Percentiles rank a stretch among this genome's conserved stretches.
These are phyloP conservation scores for Barnettozyma sucrosica DNA, from an alignment of 805 yeast species.

Conservation along the genomic window DNA sequence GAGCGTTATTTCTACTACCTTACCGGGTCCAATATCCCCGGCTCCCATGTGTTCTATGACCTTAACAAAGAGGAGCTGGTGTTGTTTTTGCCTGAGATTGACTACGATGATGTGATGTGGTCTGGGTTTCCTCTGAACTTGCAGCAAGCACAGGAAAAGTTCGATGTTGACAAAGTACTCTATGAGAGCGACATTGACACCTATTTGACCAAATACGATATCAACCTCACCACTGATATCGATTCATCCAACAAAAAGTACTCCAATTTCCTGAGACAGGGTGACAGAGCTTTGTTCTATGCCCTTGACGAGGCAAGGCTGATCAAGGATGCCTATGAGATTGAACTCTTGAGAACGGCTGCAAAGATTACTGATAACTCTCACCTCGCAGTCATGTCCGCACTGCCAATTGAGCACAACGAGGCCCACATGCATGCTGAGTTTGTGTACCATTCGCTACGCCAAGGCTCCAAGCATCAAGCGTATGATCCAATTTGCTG, in stretches of 20 bases:
- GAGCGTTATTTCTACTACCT: constrained; percentile 86
- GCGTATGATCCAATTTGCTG: constrained; percentile 96
- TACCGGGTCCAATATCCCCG: constrained; percentile 78
- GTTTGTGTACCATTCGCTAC: constrained; percentile 83
- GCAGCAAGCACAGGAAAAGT: constrained; percentile 58
- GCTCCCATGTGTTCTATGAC: constrained; percentile 61
- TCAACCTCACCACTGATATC: no score
- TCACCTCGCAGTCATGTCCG: constrained; percentile 89
- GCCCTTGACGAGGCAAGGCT: constrained; percentile 86
- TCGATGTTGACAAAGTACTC: constrained; percentile 77
- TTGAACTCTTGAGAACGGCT: constrained; percentile 72
- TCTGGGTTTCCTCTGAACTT: constrained; percentile 75
- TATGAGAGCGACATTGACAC: constrained; percentile 47
- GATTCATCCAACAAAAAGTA: constrained; percentile 36
- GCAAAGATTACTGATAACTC: constrained; percentile 80
- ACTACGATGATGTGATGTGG: constrained; percentile 93
- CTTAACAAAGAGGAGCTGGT: constrained; percentile 49
- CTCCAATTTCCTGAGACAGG: constrained; percentile 34
- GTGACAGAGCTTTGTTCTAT: constrained; percentile 46
- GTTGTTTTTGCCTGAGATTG: constrained; percentile 77
- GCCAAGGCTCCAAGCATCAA: constrained; percentile 87
- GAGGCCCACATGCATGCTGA: constrained; percentile 96
- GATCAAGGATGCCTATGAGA: constrained; percentile 79
- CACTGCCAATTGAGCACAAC: constrained; percentile 76
- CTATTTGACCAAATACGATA: constrained; percentile 24